Percentiles rank a stretch among this genome's conserved stretches.
phyloP scores from a whole-genome alignment of 345 rosid species.

The Cardamine resedifolia region DNA sequence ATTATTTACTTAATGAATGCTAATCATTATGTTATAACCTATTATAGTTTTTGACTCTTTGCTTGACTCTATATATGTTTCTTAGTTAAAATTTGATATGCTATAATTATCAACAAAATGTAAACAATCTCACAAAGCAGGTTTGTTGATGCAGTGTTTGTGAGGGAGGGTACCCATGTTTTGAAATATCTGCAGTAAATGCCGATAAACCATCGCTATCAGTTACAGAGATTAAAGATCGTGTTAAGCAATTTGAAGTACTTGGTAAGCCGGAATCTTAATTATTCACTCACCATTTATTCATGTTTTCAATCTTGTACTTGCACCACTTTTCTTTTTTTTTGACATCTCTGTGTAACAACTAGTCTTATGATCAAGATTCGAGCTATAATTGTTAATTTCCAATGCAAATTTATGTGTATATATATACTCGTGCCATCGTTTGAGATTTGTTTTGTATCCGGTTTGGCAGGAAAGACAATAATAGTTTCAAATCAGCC shows the following conservation, averaged over 20 bases:
- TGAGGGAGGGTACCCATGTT: constrained; percentile 76
- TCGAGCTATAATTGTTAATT: neutral
- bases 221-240: constrained; percentile 63
- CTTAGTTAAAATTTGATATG: too few relatives aligned
- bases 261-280: constrained; percentile 51
- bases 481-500: constrained; percentile 93
- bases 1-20: neutral
- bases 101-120: too few relatives aligned
- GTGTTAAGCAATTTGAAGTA: constrained; percentile 71
- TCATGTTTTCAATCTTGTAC: constrained; percentile 1
- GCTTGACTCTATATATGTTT: too few relatives aligned
- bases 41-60: too few relatives aligned
- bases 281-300: neutral
- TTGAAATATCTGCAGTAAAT: constrained; percentile 83
- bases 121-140: too few relatives aligned
- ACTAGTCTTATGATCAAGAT: neutral
- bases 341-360: constrained; percentile 1
- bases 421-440: neutral
- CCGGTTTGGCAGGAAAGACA: constrained; percentile 63
- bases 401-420: neutral
- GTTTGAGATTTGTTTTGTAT: constrained; percentile 3
- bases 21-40: neutral
- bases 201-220: constrained; percentile 91
- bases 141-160: constrained; percentile 51
- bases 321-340: neutral